Evolutionary conservation across 805 yeast species (phyloP).

Genomic region (Wickerhamomyces queroliae): DNA sequence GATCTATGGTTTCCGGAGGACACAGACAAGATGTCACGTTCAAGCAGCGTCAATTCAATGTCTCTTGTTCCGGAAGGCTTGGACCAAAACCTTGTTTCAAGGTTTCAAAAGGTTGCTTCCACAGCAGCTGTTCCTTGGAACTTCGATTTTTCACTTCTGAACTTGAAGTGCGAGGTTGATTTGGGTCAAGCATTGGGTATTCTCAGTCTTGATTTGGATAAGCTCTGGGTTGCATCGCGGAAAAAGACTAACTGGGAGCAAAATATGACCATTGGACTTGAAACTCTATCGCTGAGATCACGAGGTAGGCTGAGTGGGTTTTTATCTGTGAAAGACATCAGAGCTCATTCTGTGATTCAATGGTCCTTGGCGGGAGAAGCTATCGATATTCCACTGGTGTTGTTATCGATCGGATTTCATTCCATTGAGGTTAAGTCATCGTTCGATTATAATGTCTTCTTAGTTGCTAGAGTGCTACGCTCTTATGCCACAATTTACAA

Average conservation of each 20-base stretch:
- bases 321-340: slow-evolving; percentile 41
- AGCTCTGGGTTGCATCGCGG: slow-evolving; percentile 63
- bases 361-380: slow-evolving; percentile 52
- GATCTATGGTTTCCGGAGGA: slow-evolving; percentile 70
- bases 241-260: slow-evolving; percentile 70
- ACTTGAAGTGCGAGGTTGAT: slow-evolving; percentile 54
- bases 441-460: slow-evolving; percentile 82
- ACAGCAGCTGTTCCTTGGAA: slow-evolving; percentile 74
- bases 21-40: not conserved
- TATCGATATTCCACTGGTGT: slow-evolving; percentile 60
- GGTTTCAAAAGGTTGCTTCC: slow-evolving; percentile 52
- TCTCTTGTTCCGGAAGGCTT: not conserved
- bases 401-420: slow-evolving; percentile 51
- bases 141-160: slow-evolving; percentile 48
- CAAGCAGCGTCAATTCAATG: slow-evolving; percentile 20
- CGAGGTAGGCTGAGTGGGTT: slow-evolving; percentile 80
- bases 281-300: slow-evolving; percentile 43
- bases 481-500: slow-evolving; percentile 58
- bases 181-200: slow-evolving; percentile 82
- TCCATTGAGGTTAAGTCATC: slow-evolving; percentile 55
- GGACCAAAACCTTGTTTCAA: slow-evolving; percentile 28
- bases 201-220: slow-evolving; percentile 45
- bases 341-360: slow-evolving; percentile 58
- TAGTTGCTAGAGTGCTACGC: slow-evolving; percentile 48
- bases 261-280: slow-evolving; percentile 55